phyloP scores from a whole-genome alignment of 2,329 filamentous ascomycete genomes.

The Orbilia blumenaviensis region DNA sequence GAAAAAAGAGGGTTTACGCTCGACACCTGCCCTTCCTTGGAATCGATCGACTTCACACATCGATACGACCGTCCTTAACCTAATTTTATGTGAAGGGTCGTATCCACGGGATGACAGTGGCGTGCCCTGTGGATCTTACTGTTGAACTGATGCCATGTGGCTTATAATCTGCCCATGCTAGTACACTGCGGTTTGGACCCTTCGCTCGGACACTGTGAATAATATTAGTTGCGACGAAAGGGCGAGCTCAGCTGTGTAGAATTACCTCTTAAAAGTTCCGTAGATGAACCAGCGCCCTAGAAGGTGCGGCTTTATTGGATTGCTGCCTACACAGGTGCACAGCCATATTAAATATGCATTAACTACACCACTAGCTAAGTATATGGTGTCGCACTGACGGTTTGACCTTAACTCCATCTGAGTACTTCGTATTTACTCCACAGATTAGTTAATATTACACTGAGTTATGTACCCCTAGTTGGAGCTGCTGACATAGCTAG shows the following conservation, averaged over 20 bases:
- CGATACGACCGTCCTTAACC: background rate
- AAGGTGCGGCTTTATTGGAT: background rate
- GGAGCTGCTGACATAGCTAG: background rate
- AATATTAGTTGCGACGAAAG: background rate
- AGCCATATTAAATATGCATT: constrained; percentile 1
- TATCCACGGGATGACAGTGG: constrained; percentile 32
- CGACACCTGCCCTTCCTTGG: background rate
- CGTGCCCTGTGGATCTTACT: constrained; percentile 18
- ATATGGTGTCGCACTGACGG: constrained; percentile 37
- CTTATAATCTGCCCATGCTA: constrained; percentile 7
- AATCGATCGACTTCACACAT: constrained; percentile 3
- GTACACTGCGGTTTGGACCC: constrained; percentile 36
- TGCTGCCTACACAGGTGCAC: background rate
- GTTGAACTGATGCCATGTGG: constrained; percentile 31
- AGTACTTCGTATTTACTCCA: background rate
- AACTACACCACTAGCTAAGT: too few relatives aligned
- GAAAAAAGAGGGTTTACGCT: background rate
- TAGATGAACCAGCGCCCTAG: constrained; percentile 1
- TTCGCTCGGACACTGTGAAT: constrained; percentile 30
- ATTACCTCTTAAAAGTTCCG: background rate
- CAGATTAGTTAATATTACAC: background rate
- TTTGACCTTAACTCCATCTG: constrained; percentile 8
- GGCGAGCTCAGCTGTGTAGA: constrained; percentile 17
- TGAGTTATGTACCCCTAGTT: background rate
- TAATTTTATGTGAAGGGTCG: constrained; percentile 24